These are phyloP conservation scores for Cercospora berteroae DNA, from an alignment of 2,329 filamentous ascomycete genomes.

Conservation along the genomic window DNA sequence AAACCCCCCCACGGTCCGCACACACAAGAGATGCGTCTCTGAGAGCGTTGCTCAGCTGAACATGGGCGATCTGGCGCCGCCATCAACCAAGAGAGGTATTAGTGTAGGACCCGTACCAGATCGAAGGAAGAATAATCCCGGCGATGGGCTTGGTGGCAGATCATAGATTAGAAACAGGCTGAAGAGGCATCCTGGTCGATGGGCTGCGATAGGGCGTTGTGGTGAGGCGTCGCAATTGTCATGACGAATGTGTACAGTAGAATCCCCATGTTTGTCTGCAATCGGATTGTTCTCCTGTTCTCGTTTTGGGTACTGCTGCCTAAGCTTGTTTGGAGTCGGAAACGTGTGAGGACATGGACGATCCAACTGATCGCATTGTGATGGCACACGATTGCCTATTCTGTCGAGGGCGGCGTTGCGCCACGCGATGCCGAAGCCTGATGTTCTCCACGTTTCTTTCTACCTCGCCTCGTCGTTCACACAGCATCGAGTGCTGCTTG, in stretches of 20 bases:
- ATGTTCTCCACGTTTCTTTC: background rate
- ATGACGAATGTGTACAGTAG: constrained; percentile 9
- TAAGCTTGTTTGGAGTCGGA: background rate
- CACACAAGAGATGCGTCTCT: constrained; percentile 32
- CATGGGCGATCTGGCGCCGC: constrained; percentile 22
- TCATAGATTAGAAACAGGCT: background rate
- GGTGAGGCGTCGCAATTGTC: constrained; percentile 2
- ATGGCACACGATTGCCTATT: background rate
- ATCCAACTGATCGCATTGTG: background rate
- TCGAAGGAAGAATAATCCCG: constrained; percentile 3
- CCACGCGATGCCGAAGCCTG: background rate
- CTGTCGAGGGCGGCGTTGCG: background rate
- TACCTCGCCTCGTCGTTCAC: background rate
- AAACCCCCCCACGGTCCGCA: background rate
- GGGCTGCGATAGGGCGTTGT: background rate
- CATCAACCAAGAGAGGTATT: constrained; percentile 20
- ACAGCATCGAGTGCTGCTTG: background rate
- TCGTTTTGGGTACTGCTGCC: background rate
- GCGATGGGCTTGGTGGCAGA: constrained; percentile 11
- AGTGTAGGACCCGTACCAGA: constrained; percentile 25
- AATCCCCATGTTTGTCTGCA: constrained; percentile 2
- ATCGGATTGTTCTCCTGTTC: background rate
- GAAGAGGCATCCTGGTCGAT: background rate
- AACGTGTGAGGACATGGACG: background rate
- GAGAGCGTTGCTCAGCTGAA: constrained; percentile 30